Conservation (phyloP, 192 early-diverging fungal species). For the Cetraspora pellucida region DNA sequence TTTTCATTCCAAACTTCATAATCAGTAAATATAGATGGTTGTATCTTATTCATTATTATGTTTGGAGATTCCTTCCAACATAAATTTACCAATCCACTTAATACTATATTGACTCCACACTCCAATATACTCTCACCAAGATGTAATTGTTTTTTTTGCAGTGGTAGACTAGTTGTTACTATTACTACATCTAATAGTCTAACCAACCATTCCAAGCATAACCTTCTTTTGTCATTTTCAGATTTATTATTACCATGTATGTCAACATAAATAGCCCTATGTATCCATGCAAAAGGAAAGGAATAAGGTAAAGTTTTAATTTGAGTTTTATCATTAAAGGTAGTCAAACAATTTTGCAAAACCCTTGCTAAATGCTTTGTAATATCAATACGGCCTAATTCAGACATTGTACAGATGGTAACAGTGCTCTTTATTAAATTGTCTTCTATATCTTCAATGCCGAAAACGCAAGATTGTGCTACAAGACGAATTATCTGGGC, state of each 20-base stretch:
- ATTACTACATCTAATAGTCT: constrained; percentile 55
- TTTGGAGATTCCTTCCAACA: constrained; percentile 37
- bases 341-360: constrained; percentile 19
- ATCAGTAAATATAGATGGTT: not conserved
- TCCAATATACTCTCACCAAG: constrained; percentile 16
- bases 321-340: not conserved
- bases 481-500: not conserved
- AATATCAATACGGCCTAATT: not conserved
- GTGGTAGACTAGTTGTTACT: constrained; percentile 35
- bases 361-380: not conserved
- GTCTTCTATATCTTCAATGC: not conserved
- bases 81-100: constrained; percentile 39
- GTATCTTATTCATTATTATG: not conserved
- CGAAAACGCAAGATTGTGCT: not conserved
- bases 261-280: constrained; percentile 37
- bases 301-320: not conserved
- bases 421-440: constrained; percentile 1
- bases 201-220: constrained; percentile 47
- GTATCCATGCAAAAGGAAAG: constrained; percentile 40
- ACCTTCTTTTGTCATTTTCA: constrained; percentile 23
- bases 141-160: not conserved
- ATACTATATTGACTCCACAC: constrained; percentile 29
- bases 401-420: constrained; percentile 3
- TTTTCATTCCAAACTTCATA: constrained; percentile 4
- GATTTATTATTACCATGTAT: not conserved